Evolutionary conservation across 805 yeast genomes (phyloP).

Genomic region (Zygosaccharomyces bailii): DNA sequence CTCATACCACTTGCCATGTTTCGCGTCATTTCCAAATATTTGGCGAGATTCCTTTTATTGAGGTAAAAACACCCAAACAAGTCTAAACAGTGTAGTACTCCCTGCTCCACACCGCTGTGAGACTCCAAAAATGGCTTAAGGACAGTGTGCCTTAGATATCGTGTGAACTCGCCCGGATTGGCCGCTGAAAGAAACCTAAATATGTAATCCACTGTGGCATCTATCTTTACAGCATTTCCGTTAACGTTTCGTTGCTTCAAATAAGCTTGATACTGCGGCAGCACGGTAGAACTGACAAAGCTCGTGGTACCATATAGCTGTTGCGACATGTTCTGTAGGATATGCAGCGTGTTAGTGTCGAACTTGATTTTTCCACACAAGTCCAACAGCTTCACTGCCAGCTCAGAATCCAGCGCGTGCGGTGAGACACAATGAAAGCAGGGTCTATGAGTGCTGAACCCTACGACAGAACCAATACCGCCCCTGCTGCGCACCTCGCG

Average conservation of each 20-base stretch:
- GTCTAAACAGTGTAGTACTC: constrained; percentile 40
- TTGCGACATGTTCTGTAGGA: constrained; percentile 32
- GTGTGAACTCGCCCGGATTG: constrained; percentile 44
- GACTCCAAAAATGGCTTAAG: constrained; percentile 28
- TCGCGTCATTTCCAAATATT: constrained; percentile 41
- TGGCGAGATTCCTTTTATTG: constrained; percentile 37
- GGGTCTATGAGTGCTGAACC: constrained; percentile 33
- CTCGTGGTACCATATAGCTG: constrained; percentile 17
- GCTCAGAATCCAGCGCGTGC: constrained; percentile 23
- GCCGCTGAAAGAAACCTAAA: constrained; percentile 49
- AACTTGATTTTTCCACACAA: constrained; percentile 36
- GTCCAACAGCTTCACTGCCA: constrained; percentile 32
- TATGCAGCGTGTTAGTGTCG: constrained; percentile 31
- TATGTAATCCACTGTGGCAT: constrained; percentile 31
- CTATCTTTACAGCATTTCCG: constrained; percentile 17
- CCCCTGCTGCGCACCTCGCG: constrained; percentile 18
- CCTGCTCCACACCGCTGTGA: constrained; percentile 38
- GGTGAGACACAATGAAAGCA: constrained; percentile 39
- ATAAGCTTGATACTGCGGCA: constrained; percentile 22
- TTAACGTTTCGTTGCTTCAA: constrained; percentile 16
- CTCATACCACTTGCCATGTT: constrained; percentile 38
- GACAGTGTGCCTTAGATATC: constrained; percentile 25
- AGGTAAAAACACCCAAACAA: constrained; percentile 43
- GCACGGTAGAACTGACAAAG: constrained; percentile 12
- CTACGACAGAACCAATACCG: constrained; percentile 30